Evolutionary conservation across 768 basidiomycete species (phyloP), one percentile per base, ranked within the genome.

Genomic region (Dendrothele bispora): DNA sequence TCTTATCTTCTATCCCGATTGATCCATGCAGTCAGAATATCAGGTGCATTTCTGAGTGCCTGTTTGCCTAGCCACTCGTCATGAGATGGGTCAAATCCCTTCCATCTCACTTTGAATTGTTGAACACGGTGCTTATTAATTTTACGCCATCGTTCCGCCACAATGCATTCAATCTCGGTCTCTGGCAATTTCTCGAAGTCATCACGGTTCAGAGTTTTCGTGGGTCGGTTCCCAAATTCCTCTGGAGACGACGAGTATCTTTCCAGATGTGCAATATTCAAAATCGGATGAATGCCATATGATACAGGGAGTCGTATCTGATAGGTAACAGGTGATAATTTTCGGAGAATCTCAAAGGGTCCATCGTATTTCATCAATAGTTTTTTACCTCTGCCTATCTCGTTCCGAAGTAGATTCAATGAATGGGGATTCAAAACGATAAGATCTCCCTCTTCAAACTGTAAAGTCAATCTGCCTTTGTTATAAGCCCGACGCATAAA

Each of bases 371-470:
- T 32, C 20, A 56, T 55, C 1, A 61, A 43, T 3, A 67, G 53
- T 40, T 67, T 67, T 7, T 36, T 32, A 0, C 65, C 63, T 0
- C 41, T 57, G 0, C 61, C 64, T 40, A 53, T 27, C 2, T 44
- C 38, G n/a, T n/a, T n/a, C n/a, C 30, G 56, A 2, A 59, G 37
- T 1, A 60, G 32, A 30, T 64, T 51, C 2, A 67, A 46, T 0
- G 60, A 54, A 17, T 63, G 57, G 7, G 61, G 63, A 24, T 65
- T 65, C 2, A 66, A 28, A 4, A 64, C 34, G 1, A 58, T 62
- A 2, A 39, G 20, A 32, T 60, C 57, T 4, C 61, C 63, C 0
- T 29, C 35, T 8, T 54, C 21, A 29, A 56, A 18, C 47, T 50
- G 39, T 7, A 56, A 39, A 7, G 50, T 29, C 8, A 53, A 39